Percentiles rank a stretch among this genome's conserved stretches.
These are phyloP conservation scores for Asterophora lycoperdoides DNA, from an alignment of 768 basidiomycete genomes.

Conservation along the genomic window DNA sequence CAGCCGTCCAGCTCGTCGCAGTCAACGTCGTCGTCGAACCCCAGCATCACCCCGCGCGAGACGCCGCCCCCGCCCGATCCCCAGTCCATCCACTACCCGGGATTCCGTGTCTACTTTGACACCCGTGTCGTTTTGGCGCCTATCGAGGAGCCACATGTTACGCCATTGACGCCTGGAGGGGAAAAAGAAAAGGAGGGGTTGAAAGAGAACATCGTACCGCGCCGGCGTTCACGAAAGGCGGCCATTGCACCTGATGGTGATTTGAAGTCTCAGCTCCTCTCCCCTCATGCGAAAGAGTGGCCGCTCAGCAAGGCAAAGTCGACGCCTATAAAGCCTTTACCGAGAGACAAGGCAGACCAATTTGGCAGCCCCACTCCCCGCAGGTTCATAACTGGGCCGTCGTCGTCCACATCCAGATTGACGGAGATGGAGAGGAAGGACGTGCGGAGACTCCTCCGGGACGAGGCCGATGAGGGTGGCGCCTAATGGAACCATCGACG, in stretches of 20 bases:
- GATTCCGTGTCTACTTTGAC: slow-evolving; percentile 58
- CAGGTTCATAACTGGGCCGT: slow-evolving; percentile 15
- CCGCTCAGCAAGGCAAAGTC: slow-evolving; percentile 19
- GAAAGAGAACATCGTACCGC: slow-evolving; percentile 59
- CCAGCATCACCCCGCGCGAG: slow-evolving; percentile 29
- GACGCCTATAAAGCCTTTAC: slow-evolving; percentile 19
- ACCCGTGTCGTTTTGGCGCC: slow-evolving; percentile 21
- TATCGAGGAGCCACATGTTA: slow-evolving; percentile 1
- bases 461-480: slow-evolving; percentile 29
- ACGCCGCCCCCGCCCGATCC: slow-evolving; percentile 42
- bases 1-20: slow-evolving; percentile 15
- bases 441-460: slow-evolving; percentile 27
- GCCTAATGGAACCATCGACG: background rate
- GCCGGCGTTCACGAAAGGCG: slow-evolving; percentile 41
- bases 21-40: slow-evolving; percentile 15
- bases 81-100: slow-evolving; percentile 63
- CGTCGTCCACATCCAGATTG: slow-evolving; percentile 19
- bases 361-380: slow-evolving; percentile 24
- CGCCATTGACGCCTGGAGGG: background rate
- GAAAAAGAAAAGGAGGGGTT: slow-evolving; percentile 33
- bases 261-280: slow-evolving; percentile 16
- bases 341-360: slow-evolving; percentile 6
- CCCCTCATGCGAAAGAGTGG: slow-evolving; percentile 20
- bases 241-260: slow-evolving; percentile 20
- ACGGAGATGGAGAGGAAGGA: slow-evolving; percentile 22